Evolutionary conservation across 768 basidiomycete species (phyloP).

Genomic region (Suillus decipiens): DNA sequence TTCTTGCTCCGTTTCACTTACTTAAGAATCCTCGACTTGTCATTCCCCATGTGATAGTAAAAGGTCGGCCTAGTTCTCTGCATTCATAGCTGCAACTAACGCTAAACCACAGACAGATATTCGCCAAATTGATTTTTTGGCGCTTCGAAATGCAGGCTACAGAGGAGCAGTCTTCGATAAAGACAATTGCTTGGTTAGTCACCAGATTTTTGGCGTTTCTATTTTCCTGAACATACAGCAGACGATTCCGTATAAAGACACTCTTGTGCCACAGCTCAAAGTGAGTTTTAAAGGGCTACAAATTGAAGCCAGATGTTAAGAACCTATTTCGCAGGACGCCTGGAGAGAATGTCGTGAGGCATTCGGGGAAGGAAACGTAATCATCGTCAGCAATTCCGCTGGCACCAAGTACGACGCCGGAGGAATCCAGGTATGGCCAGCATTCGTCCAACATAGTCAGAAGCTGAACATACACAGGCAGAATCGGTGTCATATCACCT

Average conservation of each 20-base stretch:
- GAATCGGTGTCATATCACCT: constrained; percentile 83
- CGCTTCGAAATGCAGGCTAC: constrained; percentile 74
- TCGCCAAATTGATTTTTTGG: constrained; percentile 77
- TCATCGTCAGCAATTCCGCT: constrained; percentile 95
- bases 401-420: constrained; percentile 79
- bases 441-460: background rate
- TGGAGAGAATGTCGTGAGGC: constrained; percentile 73
- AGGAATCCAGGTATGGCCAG: constrained; percentile 68
- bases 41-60: constrained; percentile 63
- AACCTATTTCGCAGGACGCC: constrained; percentile 48
- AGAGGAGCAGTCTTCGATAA: constrained; percentile 95
- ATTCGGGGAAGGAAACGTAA: constrained; percentile 77
- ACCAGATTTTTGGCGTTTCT: background rate
- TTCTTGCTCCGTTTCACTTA: constrained; percentile 71
- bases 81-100: constrained; percentile 12
- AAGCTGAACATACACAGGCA: constrained; percentile 50
- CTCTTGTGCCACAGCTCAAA: constrained; percentile 72
- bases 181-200: constrained; percentile 89
- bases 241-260: constrained; percentile 82
- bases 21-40: constrained; percentile 66
- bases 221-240: constrained; percentile 30
- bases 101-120: constrained; percentile 67
- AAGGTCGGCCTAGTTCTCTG: constrained; percentile 47
- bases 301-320: background rate
- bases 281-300: constrained; percentile 40